These are phyloP conservation scores for Oryza glumipatula DNA, from an alignment of 176 grass and related monocot species.

Conservation along the genomic window DNA sequence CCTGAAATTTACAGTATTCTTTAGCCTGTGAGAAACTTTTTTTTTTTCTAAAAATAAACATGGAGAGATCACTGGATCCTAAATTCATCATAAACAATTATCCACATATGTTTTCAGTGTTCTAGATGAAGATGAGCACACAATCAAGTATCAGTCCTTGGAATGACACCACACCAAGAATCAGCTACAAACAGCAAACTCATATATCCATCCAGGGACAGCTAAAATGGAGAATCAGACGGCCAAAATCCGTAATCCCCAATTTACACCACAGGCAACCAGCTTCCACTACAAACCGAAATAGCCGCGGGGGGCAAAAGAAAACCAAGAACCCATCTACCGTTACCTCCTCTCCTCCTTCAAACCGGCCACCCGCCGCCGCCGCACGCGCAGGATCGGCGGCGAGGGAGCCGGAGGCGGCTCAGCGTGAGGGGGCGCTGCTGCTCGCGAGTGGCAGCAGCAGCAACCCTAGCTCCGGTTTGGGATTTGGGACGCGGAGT, in stretches of 20 bases:
- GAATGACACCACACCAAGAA: background rate
- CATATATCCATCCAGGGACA: background rate
- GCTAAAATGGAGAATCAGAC: constrained; percentile 17
- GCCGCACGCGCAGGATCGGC: background rate
- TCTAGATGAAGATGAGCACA: background rate
- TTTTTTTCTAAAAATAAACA: background rate
- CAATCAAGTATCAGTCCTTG: background rate
- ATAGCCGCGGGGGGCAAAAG: no score
- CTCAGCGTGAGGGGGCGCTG: background rate
- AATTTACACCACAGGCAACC: background rate
- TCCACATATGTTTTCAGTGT: background rate
- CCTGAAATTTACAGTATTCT: constrained; percentile 10
- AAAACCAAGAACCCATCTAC: background rate
- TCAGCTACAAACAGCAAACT: background rate
- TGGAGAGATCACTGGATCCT: background rate
- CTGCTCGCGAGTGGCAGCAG: background rate
- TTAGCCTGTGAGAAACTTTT: background rate
- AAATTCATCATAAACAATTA: background rate
- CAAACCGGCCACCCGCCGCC: background rate
- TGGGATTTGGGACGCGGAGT: constrained; percentile 30
- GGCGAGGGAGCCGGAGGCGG: constrained; percentile 2
- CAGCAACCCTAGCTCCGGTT: constrained; percentile 20
- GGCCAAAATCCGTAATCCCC: background rate
- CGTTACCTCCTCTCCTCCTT: constrained; percentile 12
- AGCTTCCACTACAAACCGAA: background rate